Base-by-base conservation (phyloP, 2,329 filamentous ascomycete species). In the Botrytis elliptica region DNA sequence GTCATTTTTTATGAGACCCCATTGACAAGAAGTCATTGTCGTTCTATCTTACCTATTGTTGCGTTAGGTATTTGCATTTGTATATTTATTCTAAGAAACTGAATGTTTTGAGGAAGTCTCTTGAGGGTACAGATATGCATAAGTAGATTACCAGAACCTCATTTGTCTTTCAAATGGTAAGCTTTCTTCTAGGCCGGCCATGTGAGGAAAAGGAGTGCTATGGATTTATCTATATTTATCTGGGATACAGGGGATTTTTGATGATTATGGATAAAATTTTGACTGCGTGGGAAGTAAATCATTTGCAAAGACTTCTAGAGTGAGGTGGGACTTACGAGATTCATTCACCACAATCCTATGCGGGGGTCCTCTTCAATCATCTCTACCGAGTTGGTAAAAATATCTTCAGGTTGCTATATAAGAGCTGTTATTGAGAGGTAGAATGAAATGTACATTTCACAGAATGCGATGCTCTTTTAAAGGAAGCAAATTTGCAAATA, bases 1-100 rank as follows among this genome's bases (percentile, higher is more conserved):
- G 20, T 60, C 59, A 0, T 38, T 60, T 25, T 5, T 1, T 2
- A 1, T 36, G 22, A 60, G 33, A 0, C 0, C 22, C 1, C 10
- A 38, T 10, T 38, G 33, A 7, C 9, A 1, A 38, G 25, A 6
- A 38, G 20, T 38, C 3, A 1, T 36, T 22, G 36, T 6, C 33
- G 6, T n/a, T 52, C 14, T 10, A 1, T 16, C 4, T n/a, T 52
- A n/a, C 49, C 1, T 1, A 6, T 6, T 52, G 25, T 52, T 2
- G 5, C 12, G 10, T 52, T 10, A 1, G 4, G 0, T 0, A n/a
- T n/a, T n/a, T 12, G 1, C 1, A n/a, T 0, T 14, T 7, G 10
- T n/a, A 52, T 9, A 7, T n/a, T n/a, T 14, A 52, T n/a, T 4
- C 25, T 6, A n/a, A 7, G 12, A 52, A 52, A 16, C 12, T 12